Conservation (phyloP, 2,329 filamentous ascomycete species). For the Venturia pyrina region DNA sequence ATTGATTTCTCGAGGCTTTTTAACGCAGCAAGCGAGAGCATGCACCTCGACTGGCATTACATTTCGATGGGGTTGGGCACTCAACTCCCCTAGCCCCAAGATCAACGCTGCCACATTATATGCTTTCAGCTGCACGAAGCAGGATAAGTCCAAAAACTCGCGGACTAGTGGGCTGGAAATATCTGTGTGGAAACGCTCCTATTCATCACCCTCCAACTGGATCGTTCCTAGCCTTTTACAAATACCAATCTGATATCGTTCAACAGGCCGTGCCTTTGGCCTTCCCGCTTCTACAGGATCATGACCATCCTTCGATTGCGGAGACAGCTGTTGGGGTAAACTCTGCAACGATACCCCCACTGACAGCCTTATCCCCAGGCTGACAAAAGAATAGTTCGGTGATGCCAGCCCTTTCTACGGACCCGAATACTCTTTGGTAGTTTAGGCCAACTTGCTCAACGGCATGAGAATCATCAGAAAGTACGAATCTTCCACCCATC, state of each 20-base stretch:
- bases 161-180: neutral
- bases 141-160: neutral
- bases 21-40: neutral
- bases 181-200: neutral
- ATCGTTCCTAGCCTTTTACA: neutral
- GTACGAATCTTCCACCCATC: conserved; percentile 70
- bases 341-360: neutral
- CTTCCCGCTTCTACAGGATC: neutral
- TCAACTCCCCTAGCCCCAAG: neutral
- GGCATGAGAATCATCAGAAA: conserved; percentile 93
- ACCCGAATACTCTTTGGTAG: conserved; percentile 61
- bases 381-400: conserved; percentile 39
- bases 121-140: neutral
- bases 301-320: neutral
- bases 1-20: neutral
- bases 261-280: neutral
- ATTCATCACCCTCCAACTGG: neutral
- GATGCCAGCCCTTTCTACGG: conserved; percentile 58
- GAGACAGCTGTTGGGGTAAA: neutral
- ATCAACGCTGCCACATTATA: neutral
- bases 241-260: neutral
- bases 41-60: neutral
- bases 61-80: neutral
- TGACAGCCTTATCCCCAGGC: conserved; percentile 3
- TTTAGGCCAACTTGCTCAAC: conserved; percentile 80